Percentiles rank a stretch among this genome's conserved stretches.
Conservation (phyloP, 306 rosid genomes). For the Pyrus bretschneideri region DNA sequence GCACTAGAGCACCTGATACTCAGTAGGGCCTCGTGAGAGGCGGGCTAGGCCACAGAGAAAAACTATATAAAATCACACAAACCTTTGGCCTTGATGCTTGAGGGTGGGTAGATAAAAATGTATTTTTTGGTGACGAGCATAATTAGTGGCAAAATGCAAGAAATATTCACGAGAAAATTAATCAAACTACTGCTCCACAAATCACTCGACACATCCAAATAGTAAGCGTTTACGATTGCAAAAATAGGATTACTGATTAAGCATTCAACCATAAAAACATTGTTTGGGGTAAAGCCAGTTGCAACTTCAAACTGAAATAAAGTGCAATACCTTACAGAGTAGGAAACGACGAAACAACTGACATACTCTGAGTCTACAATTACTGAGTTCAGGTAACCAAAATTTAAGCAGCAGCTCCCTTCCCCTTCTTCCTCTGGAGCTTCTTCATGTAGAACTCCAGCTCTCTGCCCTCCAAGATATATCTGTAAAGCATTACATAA, state of each 20-base stretch:
- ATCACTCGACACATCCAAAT: background rate
- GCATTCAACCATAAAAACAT: background rate
- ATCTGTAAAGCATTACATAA: conserved; percentile 3
- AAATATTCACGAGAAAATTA: too few relatives aligned
- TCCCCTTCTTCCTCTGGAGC: conserved; percentile 33
- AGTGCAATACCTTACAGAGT: background rate
- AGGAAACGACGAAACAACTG: background rate
- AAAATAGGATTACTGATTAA: background rate
- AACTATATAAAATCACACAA: too few relatives aligned
- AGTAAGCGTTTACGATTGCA: background rate
- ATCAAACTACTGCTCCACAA: background rate
- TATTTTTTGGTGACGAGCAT: too few relatives aligned
- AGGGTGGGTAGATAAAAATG: too few relatives aligned
- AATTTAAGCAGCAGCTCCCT: conserved; percentile 15
- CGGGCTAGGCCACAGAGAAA: too few relatives aligned
- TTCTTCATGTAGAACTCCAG: conserved; percentile 34
- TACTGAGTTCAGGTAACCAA: background rate
- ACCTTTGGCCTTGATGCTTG: too few relatives aligned
- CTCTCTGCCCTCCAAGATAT: conserved; percentile 30
- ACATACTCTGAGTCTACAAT: background rate
- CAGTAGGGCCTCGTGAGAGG: too few relatives aligned
- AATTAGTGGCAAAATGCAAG: too few relatives aligned
- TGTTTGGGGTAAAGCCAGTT: background rate
- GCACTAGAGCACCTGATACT: too few relatives aligned
- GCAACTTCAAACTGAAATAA: background rate